Evolutionary conservation across 345 rosid species (phyloP).

Genomic region (Citrus maxima): DNA sequence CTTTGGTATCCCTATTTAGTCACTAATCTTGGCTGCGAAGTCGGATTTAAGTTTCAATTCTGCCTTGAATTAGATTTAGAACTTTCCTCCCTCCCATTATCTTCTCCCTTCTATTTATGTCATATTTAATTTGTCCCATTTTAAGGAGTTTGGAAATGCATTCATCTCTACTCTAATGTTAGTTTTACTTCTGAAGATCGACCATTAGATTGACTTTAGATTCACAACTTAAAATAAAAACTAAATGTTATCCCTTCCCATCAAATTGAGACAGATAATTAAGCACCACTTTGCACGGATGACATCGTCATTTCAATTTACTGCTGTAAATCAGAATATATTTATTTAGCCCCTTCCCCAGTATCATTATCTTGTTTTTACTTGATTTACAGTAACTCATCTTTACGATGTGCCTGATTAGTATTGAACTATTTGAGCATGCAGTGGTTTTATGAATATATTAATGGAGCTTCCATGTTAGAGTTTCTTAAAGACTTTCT

Average conservation of each 20-base stretch:
- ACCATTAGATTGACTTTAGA: neutral
- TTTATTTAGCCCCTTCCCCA: neutral
- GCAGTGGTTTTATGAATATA: slow-evolving; percentile 87
- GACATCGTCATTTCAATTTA: neutral
- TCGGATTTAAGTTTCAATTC: neutral
- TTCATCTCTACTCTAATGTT: neutral
- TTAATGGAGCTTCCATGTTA: slow-evolving; percentile 69
- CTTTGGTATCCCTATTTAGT: neutral
- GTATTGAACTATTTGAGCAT: slow-evolving; percentile 22
- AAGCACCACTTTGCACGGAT: neutral
- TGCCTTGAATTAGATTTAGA: neutral
- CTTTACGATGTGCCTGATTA: slow-evolving; percentile 9
- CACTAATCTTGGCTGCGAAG: neutral
- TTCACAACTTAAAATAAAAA: neutral
- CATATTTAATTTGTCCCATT: too few relatives aligned
- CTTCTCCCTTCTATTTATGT: too few relatives aligned
- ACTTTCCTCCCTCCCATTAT: too few relatives aligned
- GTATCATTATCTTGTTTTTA: neutral
- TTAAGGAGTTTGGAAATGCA: too few relatives aligned
- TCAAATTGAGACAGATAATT: neutral
- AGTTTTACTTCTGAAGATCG: neutral
- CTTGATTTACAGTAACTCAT: neutral
- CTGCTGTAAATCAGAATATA: neutral
- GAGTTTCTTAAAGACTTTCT: slow-evolving; percentile 66
- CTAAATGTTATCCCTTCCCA: neutral